Evolutionary conservation across 257 asterid genomes (phyloP).

Genomic region (Solanum tarapatanum): DNA sequence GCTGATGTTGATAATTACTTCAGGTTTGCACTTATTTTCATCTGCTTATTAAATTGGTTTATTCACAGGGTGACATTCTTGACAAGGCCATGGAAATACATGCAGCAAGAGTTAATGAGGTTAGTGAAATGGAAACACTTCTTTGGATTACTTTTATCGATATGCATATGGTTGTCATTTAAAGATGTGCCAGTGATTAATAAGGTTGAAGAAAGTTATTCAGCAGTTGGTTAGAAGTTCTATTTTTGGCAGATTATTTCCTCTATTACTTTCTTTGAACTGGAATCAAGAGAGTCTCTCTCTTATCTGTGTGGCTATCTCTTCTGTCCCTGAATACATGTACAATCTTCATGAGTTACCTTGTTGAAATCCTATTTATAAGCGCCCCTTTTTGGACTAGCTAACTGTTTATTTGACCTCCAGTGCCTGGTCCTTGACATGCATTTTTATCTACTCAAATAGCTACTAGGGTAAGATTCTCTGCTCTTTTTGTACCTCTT

Average conservation of each 20-base stretch:
- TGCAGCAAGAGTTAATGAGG: constrained; percentile 84
- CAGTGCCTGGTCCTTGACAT: not conserved
- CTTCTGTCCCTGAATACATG: not conserved
- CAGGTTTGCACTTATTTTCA: not conserved
- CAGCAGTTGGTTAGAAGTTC: not conserved
- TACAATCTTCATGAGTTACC: not conserved
- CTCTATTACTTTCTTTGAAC: not conserved
- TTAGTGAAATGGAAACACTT: constrained; percentile 25
- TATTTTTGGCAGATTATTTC: not conserved
- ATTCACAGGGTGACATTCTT: constrained; percentile 86
- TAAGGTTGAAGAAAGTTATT: not conserved
- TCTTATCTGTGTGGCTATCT: not conserved
- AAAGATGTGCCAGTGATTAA: not conserved
- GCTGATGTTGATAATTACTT: not conserved
- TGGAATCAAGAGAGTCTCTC: not conserved
- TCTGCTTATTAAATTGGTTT: constrained; percentile 3
- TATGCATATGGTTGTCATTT: not conserved
- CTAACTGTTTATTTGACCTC: not conserved
- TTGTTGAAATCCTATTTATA: not conserved
- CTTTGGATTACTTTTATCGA: not conserved
- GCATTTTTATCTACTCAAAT: not conserved
- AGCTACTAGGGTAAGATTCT: not conserved
- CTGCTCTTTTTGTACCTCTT: not conserved
- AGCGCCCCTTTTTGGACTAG: not conserved
- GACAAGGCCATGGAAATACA: constrained; percentile 95